Evolutionary conservation across 805 yeast genomes (phyloP), one percentile per base, ranked within the genome.

Genomic region (Sugiyamaella lignohabitans): DNA sequence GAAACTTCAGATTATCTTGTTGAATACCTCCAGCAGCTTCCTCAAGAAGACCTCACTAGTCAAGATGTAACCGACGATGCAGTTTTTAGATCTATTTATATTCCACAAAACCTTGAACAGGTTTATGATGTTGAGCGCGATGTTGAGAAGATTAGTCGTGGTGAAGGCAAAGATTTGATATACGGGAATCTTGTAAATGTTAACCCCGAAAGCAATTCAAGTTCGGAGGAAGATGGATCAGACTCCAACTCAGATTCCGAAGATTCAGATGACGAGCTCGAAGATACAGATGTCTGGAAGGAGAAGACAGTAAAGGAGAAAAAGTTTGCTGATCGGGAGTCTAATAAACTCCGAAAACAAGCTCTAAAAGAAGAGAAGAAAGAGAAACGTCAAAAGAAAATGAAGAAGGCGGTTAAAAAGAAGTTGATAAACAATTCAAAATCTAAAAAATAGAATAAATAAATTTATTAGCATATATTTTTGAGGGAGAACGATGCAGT

Each of bases 341-440:
- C 70, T 10, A 87, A 87, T 64, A 84, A 80, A 59, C 78, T 74
- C 43, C 74, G 95, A 47, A 85, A 87, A 62, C 78, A 79, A 58
- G 79, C 76, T 37, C 81, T 82, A n/a, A 87, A 84, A 59, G 87
- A 80, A 36, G 83, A 79, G 6, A 81, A 84, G 43, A 78, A 80
- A 56, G 95, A 86, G 57, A 85, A 83, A 67, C 74, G 96, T 47
- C 79, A 84, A 58, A 79, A 78, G 4, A 87, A 87, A 62, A 79
- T 87, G 76, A 87, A 87, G 64, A 87, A 87, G 62, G 84, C 82
- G 64, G 65, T 83, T 27, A 87, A 87, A 69, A 87, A 87, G 73
- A 83, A 83, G 64, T 66, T 85, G 32, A 74, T 84, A 8, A 82
- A 77, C 54, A 78, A 78, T 55, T 70, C 78, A 14, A 58, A 58